Base-by-base conservation (phyloP, 192 early-diverging fungal genomes). In the Linnemannia exigua region DNA sequence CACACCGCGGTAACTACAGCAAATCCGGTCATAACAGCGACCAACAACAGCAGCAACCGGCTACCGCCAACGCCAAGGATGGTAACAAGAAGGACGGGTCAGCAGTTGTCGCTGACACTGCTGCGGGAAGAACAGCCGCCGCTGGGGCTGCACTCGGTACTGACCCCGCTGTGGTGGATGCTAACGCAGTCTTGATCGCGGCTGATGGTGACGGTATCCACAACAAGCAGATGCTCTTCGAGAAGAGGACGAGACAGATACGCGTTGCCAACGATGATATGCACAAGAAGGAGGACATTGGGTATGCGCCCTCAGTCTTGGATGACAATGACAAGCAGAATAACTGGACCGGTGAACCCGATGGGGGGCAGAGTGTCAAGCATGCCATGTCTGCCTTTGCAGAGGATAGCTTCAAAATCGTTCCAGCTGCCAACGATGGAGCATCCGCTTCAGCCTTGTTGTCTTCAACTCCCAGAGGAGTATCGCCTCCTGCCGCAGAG, bases 181-280 rank as follows among this genome's bases (percentile, higher is more conserved):
- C 90, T 37, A 91, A 92, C 78, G 94, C 93, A 7, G 90, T 91
- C 20, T 70, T 93, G 31, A 95, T 95, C 77, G 95, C 95, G 11
- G 94, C 95, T 1, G 88, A 90, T 69, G 95, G 95, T 25, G 93
- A 94, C 3, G 95, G 95, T 50, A 91, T 91, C 15, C 90, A 93
- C 25, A 95, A 96, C 82, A 94, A 94, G 70, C 90, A 95, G 80
- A 95, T 94, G 77, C 68, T 96, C 54, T 96, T 96, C 75, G 95
- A 95, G 82, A 95, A 95, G 82, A 90, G 92, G 14, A 96, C 95
- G n/a, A 92, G 91, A 66, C 95, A 96, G 83, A 91, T 96, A 25
- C 94, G 88, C 68, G 86, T 95, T 70, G 94, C 95, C 38, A 91
- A 95, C 75, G 94, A 95, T 77, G 92, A 94, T 28, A 91, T 90